Base-by-base conservation (phyloP, 345 rosid species). In the Pelargonium nanum region DNA sequence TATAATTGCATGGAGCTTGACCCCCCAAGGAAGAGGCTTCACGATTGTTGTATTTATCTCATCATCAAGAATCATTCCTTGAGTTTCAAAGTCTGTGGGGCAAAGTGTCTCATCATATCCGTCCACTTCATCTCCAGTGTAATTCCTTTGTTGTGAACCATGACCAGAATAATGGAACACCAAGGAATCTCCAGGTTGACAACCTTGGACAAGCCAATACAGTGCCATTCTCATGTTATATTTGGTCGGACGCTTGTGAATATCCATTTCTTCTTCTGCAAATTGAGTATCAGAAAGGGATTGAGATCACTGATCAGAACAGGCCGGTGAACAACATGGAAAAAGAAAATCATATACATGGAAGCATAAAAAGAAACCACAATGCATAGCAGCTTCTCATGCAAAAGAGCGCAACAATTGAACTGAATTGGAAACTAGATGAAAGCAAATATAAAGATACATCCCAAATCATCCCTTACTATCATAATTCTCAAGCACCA, bases 121-220 rank as follows among this genome's bases (percentile, higher is more conserved):
- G 64, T 92, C 96, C 22, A 82, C 50, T 75, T 92, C 98, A 24
- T 92, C 96, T 25, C 84, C 89, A 7, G 58, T 70, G 63, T 63
- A 15, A 75, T 89, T 73, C 60, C 59, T 68, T 72, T 89, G 86
- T 70, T 86, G 93, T 21, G 86, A 75, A 48, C 96, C 98, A 60
- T 92, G 98, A 53, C 96, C 98, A 22, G 96, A 89, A 71, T 58
- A 89, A 63, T 92, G 96, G 65, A 92, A 92, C 34, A 92, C 84
- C 24, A 92, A 65, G 1, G 96, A 88, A 72, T 92, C 96, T 24
- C 98, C 96, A 1, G 95, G 56, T 73, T 78, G 78, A 60, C 89
- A 84, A 26, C 78, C 79, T 62, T 75, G 85, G 30, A 91, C 74
- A 24, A 88, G 83, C 98, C 96, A 88, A 48, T 72, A 68, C 79